Evolutionary conservation across 2,329 filamentous ascomycete species (phyloP), one percentile per base, ranked within the genome.

Genomic region (Nemania serpens): DNA sequence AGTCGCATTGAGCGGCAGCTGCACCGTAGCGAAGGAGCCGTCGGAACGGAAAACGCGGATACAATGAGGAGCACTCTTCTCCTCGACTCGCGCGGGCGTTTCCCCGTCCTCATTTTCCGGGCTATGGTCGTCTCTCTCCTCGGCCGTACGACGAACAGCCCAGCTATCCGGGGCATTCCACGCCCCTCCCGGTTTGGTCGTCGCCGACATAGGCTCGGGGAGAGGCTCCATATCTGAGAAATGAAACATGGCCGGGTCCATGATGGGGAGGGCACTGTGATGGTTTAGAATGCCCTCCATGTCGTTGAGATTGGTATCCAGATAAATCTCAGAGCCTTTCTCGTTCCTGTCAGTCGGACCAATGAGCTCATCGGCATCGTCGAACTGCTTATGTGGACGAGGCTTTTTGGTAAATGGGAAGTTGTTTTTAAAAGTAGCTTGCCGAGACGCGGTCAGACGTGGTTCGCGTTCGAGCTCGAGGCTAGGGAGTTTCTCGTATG

Each of bases 101-200:
- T 86, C 88, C 29, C 83, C 79, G 56, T 94, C 90, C 64, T 93
- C 90, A 13, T 84, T 79, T 58, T 92, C 90, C 1, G 81, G 78
- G 4, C 73, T 77, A 68, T 80, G 83, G 66, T 82, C 75, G 53
- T 82, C 79, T 63, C 83, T 84, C 56, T 91, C 89, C 67, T 92
- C 88, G 7, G 84, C 85, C 46, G 82, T 82, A 62, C 87, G 88
- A 68, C 91, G 91, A 25, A 98, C 94, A 52, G 91, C 93, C 95
- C 95, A 99, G 74, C 93, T 97, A 75, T 98, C 94, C 1, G 95
- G 94, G 3, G 93, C 93, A 74, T 96, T 91, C 94, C 94, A 99
- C 3, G 86, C 86, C 1, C 88, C 87, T 41, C 74, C 69, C 29
- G 73, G 76, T 51, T 78, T 75, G 37, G 69, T 61, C 12, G 43